These are phyloP conservation scores for Kuraishia piskuri DNA, from an alignment of 805 yeast species.

Conservation along the genomic window DNA sequence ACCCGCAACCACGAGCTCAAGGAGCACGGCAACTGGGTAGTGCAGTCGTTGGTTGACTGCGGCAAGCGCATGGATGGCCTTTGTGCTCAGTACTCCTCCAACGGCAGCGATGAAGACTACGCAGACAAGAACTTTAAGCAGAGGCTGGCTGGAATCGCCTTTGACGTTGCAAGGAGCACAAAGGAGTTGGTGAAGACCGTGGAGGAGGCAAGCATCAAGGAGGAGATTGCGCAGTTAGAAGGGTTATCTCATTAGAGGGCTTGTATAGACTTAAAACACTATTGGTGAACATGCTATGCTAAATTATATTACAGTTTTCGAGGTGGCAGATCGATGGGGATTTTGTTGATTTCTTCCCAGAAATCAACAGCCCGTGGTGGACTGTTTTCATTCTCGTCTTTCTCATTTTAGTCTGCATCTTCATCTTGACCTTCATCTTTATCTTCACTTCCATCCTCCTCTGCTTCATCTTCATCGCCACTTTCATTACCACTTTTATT, in stretches of 20 bases:
- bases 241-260: slow-evolving; percentile 38
- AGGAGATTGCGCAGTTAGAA: slow-evolving; percentile 76
- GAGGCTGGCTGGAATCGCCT: slow-evolving; percentile 90
- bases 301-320: too few species aligned
- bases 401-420: background rate
- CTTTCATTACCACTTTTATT: too few species aligned
- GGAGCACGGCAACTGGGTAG: slow-evolving; percentile 90
- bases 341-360: too few species aligned
- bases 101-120: slow-evolving; percentile 42
- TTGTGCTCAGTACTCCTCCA: slow-evolving; percentile 33
- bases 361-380: too few species aligned
- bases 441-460: background rate
- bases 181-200: slow-evolving; percentile 94
- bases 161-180: slow-evolving; percentile 93
- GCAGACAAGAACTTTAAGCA: slow-evolving; percentile 90
- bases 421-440: background rate
- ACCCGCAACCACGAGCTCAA: slow-evolving; percentile 76
- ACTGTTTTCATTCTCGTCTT: background rate
- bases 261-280: too few species aligned
- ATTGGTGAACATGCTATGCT: too few species aligned
- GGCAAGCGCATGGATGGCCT: slow-evolving; percentile 71
- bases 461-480: too few species aligned
- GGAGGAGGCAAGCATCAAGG: slow-evolving; percentile 85
- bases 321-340: too few species aligned
- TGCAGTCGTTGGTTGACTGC: slow-evolving; percentile 79